These are phyloP conservation scores for Pseudotulostoma volvatum DNA, from an alignment of 495 filamentous ascomycete genomes.

Conservation along the genomic window DNA sequence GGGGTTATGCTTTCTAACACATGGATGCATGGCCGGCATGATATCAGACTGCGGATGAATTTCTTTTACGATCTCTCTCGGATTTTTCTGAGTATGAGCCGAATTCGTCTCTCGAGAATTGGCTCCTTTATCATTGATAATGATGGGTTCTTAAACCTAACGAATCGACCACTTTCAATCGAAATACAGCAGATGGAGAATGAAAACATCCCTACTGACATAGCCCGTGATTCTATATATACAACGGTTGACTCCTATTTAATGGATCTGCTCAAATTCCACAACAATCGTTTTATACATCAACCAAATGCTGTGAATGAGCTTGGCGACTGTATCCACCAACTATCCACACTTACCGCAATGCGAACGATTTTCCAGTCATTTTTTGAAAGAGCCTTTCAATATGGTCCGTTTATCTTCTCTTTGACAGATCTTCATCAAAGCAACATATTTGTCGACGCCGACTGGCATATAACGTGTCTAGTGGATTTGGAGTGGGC, in stretches of 20 bases:
- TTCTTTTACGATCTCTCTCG: slow-evolving; percentile 13
- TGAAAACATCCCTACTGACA: background rate
- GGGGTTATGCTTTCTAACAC: slow-evolving; percentile 9
- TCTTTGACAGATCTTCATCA: slow-evolving; percentile 16
- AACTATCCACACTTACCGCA: slow-evolving; percentile 8
- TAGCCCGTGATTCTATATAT: background rate
- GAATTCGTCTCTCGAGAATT: background rate
- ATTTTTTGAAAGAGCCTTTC: slow-evolving; percentile 10
- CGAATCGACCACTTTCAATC: background rate
- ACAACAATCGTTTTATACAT: background rate
- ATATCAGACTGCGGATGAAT: slow-evolving; percentile 8
- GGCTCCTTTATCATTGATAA: slow-evolving; percentile 1
- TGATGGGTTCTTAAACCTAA: background rate
- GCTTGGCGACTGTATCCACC: slow-evolving; percentile 8
- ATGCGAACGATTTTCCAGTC: slow-evolving; percentile 11
- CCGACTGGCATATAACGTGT: slow-evolving; percentile 17
- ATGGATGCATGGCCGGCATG: slow-evolving; percentile 8
- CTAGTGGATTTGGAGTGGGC: slow-evolving; percentile 20
- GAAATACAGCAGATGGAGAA: background rate
- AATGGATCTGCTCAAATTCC: background rate
- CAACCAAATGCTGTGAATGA: slow-evolving; percentile 3
- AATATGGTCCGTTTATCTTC: slow-evolving; percentile 13
- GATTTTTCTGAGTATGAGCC: slow-evolving; percentile 2
- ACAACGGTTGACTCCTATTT: background rate
- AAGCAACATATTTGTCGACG: slow-evolving; percentile 24